Conservation (phyloP, 176 grass and related monocot genomes). For the Juncus effusus region DNA sequence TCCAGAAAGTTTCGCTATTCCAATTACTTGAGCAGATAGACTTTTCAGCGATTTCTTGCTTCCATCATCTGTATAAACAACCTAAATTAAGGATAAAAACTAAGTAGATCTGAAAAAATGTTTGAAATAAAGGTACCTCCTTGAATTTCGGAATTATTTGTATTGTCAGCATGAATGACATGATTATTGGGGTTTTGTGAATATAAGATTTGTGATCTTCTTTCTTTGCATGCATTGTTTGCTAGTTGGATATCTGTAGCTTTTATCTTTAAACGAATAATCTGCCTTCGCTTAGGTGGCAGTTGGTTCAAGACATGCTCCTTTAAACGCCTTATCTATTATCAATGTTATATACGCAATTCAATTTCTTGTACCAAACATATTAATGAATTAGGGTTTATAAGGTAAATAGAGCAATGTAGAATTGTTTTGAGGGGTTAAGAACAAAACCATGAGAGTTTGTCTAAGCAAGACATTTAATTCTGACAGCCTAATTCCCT, state of each 20-base stretch:
- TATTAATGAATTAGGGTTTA: too few relatives aligned
- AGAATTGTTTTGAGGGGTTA: constrained; percentile 19
- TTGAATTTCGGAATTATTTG: constrained; percentile 3
- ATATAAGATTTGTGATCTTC: constrained; percentile 17
- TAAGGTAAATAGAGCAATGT: background rate
- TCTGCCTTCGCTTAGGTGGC: constrained; percentile 83
- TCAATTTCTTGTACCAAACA: background rate
- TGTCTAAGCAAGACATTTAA: constrained; percentile 90
- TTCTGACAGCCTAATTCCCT: constrained; percentile 66
- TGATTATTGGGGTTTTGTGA: constrained; percentile 18
- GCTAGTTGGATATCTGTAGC: constrained; percentile 50
- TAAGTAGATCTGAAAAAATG: constrained; percentile 4
- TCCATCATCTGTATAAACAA: constrained; percentile 39
- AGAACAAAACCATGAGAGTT: constrained; percentile 80
- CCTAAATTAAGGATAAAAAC: constrained; percentile 7
- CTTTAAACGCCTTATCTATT: constrained; percentile 86
- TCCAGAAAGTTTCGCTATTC: constrained; percentile 83
- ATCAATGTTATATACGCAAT: constrained; percentile 19
- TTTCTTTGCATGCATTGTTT: constrained; percentile 28
- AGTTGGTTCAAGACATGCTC: constrained; percentile 81
- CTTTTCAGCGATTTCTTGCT: constrained; percentile 59
- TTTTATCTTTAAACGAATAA: constrained; percentile 74
- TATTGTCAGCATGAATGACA: constrained; percentile 6
- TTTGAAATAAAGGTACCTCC: constrained; percentile 9
- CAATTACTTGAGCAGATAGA: constrained; percentile 77